Percentiles rank a stretch among this genome's conserved stretches.
These are phyloP conservation scores for Cryphonectria parasitica DNA, from an alignment of 2,329 filamentous ascomycete genomes.

Conservation along the genomic window DNA sequence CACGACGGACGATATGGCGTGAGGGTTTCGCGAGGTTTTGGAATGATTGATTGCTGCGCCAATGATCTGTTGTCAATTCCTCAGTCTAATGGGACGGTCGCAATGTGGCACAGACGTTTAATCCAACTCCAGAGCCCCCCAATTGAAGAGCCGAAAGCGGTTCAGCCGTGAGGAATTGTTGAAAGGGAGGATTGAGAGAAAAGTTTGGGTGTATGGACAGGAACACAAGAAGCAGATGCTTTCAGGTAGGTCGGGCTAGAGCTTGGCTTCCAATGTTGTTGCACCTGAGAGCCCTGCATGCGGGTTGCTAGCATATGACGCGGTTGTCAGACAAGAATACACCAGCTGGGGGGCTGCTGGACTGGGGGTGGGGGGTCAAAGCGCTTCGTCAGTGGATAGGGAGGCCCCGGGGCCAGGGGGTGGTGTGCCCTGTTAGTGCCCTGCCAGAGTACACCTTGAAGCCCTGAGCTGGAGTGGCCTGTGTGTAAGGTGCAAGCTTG, in stretches of 20 bases:
- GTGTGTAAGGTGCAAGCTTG: neutral
- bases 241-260: neutral
- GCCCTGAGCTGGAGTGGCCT: neutral
- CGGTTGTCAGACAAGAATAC: slow-evolving; percentile 5
- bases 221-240: neutral
- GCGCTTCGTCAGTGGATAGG: neutral
- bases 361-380: neutral
- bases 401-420: neutral
- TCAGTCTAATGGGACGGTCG: neutral
- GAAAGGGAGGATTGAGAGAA: neutral
- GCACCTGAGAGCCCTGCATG: slow-evolving; percentile 8
- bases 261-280: neutral
- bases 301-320: slow-evolving; percentile 21
- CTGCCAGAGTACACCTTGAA: neutral
- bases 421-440: neutral
- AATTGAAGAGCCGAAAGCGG: slow-evolving; percentile 18
- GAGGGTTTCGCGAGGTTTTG: neutral
- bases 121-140: neutral
- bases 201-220: neutral
- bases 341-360: neutral
- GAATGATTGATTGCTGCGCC: neutral
- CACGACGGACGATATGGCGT: neutral
- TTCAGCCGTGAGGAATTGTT: neutral
- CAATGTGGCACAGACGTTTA: neutral
- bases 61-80: neutral